phyloP scores from a whole-genome alignment of 116 monocot genomes.

The Cymodocea nodosa region DNA sequence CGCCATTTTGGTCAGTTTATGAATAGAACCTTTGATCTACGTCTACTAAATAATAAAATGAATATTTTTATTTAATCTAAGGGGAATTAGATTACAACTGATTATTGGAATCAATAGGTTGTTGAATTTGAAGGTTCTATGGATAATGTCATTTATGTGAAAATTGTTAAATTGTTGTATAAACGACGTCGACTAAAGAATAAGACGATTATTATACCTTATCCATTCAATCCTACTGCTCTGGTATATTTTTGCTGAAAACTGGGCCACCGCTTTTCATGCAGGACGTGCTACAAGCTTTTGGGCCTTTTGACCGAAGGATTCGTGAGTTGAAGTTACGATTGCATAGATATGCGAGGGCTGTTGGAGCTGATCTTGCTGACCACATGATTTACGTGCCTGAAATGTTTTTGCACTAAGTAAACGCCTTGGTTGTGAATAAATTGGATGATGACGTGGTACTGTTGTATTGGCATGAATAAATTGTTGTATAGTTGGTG shows the following conservation, averaged over 20 bases:
- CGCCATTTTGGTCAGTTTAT: too few relatives aligned
- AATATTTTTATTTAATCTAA: neutral
- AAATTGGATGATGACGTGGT: too few relatives aligned
- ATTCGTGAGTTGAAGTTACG: constrained; percentile 28
- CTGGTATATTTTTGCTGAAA: too few relatives aligned
- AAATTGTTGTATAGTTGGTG: too few relatives aligned
- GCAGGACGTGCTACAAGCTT: constrained; percentile 43
- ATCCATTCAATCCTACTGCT: neutral
- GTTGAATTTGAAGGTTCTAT: too few relatives aligned
- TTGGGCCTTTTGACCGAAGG: constrained; percentile 23
- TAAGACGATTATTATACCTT: neutral
- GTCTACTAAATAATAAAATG: neutral
- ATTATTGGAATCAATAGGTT: neutral
- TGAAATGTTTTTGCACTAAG: too few relatives aligned
- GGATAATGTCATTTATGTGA: too few relatives aligned
- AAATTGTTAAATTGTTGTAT: neutral
- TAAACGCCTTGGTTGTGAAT: too few relatives aligned
- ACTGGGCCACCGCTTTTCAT: neutral
- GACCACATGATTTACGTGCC: constrained; percentile 29
- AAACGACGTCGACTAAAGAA: neutral
- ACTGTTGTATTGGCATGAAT: too few relatives aligned
- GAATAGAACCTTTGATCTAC: neutral
- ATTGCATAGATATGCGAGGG: constrained; percentile 35
- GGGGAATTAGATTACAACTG: neutral
- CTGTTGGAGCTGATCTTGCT: constrained; percentile 48